Percentiles rank a stretch among this genome's conserved stretches.
Conservation (phyloP, 257 asterid species). For the Scutellaria baicalensis region DNA sequence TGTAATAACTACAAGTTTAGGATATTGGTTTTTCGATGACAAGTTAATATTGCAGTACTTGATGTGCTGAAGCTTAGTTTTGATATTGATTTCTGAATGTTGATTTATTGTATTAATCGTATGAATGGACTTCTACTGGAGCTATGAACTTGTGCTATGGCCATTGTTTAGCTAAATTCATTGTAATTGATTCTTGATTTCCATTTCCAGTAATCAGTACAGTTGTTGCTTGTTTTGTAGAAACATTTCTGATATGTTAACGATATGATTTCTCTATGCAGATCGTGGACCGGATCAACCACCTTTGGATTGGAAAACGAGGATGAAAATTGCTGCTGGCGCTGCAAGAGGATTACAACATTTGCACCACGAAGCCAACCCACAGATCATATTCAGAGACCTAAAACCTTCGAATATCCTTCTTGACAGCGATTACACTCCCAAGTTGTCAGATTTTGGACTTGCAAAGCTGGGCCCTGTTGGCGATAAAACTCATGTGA, state of each 20-base stretch:
- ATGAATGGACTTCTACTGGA: not conserved
- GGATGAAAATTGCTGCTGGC: slow-evolving; percentile 96
- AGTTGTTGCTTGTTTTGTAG: not conserved
- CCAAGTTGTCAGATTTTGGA: slow-evolving; percentile 88
- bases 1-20: not conserved
- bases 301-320: slow-evolving; percentile 85
- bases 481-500: slow-evolving; percentile 88
- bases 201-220: not conserved
- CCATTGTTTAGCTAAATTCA: not conserved
- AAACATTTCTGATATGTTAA: not conserved
- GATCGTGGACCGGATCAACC: slow-evolving; percentile 60
- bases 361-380: slow-evolving; percentile 85
- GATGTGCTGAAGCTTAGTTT: not conserved
- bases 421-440: slow-evolving; percentile 68
- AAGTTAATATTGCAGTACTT: not conserved
- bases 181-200: not conserved
- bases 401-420: slow-evolving; percentile 84
- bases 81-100: not conserved
- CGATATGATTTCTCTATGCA: slow-evolving; percentile 9
- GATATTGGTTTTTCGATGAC: not conserved
- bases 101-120: not conserved
- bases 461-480: slow-evolving; percentile 92
- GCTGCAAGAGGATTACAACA: slow-evolving; percentile 88
- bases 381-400: slow-evolving; percentile 87
- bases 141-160: not conserved